Evolutionary conservation across 257 asterid species (phyloP).

Genomic region (Solanum etuberosum): DNA sequence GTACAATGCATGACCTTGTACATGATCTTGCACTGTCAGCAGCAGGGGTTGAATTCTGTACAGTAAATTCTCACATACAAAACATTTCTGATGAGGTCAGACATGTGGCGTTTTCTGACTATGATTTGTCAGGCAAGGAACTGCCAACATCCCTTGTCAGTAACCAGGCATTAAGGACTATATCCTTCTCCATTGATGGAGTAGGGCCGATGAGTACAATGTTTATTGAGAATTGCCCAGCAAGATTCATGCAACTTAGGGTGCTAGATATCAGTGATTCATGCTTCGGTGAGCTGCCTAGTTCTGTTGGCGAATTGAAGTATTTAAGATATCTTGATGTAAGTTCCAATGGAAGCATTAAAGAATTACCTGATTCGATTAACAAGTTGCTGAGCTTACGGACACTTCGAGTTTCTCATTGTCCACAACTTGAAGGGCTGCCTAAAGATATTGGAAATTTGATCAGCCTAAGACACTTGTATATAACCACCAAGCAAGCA

Average conservation of each 20-base stretch:
- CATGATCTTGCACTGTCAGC: not conserved
- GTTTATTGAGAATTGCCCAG: not conserved
- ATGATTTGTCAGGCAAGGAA: not conserved
- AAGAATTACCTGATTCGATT: not conserved
- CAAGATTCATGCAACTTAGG: not conserved
- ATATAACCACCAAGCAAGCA: not conserved
- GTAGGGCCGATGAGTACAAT: not conserved
- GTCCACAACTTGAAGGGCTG: not conserved
- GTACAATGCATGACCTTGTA: not conserved
- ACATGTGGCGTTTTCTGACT: not conserved
- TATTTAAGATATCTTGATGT: slow-evolving; percentile 1
- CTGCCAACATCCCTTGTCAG: not conserved
- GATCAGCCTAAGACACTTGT: not conserved
- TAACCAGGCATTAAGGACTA: not conserved
- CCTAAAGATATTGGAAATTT: not conserved
- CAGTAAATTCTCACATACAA: not conserved
- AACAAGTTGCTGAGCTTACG: not conserved
- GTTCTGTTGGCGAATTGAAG: not conserved
- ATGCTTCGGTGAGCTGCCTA: not conserved
- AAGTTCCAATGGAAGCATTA: not conserved
- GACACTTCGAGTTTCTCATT: not conserved
- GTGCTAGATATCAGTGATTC: not conserved
- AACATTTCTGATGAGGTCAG: not conserved
- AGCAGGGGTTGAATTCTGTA: not conserved
- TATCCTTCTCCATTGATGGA: not conserved